Evolutionary conservation across 2,329 filamentous ascomycete genomes (phyloP).

Genomic region (Shiraia sp.): DNA sequence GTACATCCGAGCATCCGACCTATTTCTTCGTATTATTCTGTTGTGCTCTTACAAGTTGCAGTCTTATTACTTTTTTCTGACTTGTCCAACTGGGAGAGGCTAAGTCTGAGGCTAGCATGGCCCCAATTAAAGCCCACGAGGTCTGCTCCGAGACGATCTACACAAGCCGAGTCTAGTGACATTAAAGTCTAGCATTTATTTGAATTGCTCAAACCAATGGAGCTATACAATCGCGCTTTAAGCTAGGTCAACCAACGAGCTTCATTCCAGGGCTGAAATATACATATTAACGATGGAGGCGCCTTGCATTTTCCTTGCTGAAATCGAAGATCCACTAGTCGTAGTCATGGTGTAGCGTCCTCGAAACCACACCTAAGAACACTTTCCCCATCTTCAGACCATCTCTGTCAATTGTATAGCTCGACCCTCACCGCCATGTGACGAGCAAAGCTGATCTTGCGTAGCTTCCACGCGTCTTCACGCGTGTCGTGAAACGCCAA

Average conservation of each 20-base stretch:
- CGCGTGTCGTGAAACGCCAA: conserved; percentile 23
- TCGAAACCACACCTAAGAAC: background rate
- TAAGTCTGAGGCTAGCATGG: conserved; percentile 5
- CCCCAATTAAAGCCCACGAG: conserved; percentile 1
- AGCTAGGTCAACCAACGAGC: background rate
- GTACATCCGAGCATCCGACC: conserved; percentile 4
- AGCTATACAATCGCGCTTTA: background rate
- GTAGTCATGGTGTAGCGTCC: background rate
- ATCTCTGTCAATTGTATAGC: background rate
- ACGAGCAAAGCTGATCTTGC: conserved; percentile 10
- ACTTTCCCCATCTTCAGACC: background rate
- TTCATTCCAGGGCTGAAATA: too few species aligned
- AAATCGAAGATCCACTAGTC: background rate
- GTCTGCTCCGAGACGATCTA: conserved; percentile 6
- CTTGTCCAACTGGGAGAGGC: conserved; percentile 4
- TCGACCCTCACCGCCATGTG: conserved; percentile 4
- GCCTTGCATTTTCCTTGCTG: too few species aligned
- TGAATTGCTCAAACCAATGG: background rate
- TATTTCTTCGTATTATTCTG: conserved; percentile 8
- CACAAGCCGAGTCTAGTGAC: background rate
- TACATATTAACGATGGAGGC: too few species aligned
- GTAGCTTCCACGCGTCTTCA: conserved; percentile 17
- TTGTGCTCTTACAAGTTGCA: too few species aligned
- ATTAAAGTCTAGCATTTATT: background rate
- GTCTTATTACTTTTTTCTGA: conserved; percentile 1